phyloP scores from a whole-genome alignment of 1,284 basidiomycete species.

The Trichosporon sp. region DNA sequence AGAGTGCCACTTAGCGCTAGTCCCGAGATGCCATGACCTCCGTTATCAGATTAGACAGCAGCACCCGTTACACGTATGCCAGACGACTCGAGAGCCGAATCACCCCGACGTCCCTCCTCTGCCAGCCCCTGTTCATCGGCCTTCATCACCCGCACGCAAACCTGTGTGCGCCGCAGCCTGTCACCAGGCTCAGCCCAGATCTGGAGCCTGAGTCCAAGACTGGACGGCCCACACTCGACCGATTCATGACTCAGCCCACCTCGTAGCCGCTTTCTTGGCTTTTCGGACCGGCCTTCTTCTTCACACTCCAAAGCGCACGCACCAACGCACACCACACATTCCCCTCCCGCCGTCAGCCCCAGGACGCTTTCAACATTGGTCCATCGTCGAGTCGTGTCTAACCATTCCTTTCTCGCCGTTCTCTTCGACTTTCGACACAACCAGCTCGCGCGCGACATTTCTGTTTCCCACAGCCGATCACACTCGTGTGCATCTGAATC shows the following conservation, averaged over 20 bases:
- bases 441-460: neutral
- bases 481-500: constrained; percentile 1
- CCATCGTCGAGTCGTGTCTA: constrained; percentile 1
- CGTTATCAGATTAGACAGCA: constrained; percentile 34
- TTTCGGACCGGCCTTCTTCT: constrained; percentile 9
- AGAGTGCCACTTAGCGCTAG: constrained; percentile 4
- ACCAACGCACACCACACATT: neutral
- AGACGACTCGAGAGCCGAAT: constrained; percentile 3
- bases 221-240: neutral
- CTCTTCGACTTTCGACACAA: neutral
- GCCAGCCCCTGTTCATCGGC: constrained; percentile 1
- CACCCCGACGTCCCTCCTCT: constrained; percentile 9
- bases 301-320: neutral
- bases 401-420: neutral
- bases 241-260: constrained; percentile 19
- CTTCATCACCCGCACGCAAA: constrained; percentile 1
- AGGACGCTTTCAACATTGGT: neutral
- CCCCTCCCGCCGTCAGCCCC: neutral
- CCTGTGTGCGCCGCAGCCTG: constrained; percentile 1
- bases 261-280: neutral
- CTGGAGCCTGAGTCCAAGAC: constrained; percentile 8
- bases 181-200: neutral
- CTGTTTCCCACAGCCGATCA: neutral
- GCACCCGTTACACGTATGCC: constrained; percentile 4
- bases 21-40: constrained; percentile 3